Percentiles rank a stretch among this genome's conserved stretches.
Conservation (phyloP, 805 yeast species). For the Groenewaldozyma tartarivorans region DNA sequence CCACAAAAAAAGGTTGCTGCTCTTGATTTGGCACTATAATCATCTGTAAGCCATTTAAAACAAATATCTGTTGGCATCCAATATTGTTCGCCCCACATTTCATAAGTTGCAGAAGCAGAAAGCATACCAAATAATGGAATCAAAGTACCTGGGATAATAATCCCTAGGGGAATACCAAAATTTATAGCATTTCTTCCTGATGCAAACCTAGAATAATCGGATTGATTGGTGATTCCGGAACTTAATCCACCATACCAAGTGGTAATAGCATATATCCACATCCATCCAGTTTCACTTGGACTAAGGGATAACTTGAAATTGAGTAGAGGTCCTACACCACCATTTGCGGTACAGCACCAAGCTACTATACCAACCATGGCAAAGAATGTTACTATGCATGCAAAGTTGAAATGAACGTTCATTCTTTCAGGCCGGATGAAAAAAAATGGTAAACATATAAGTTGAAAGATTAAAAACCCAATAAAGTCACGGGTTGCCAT, state of each 20-base stretch:
- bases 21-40: conserved; percentile 32
- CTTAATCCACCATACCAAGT: conserved; percentile 33
- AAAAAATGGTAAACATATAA: conserved; percentile 34
- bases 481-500: conserved; percentile 29
- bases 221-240: conserved; percentile 33
- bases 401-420: conserved; percentile 28
- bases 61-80: conserved; percentile 39
- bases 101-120: conserved; percentile 36
- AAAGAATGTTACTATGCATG: conserved; percentile 31
- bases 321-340: conserved; percentile 23
- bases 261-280: conserved; percentile 25
- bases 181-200: conserved; percentile 30
- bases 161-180: conserved; percentile 32
- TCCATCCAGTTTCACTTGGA: conserved; percentile 4
- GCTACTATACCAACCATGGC: conserved; percentile 20
- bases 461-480: conserved; percentile 37
- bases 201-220: conserved; percentile 37
- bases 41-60: conserved; percentile 31
- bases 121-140: conserved; percentile 41
- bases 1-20: conserved; percentile 40
- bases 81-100: conserved; percentile 31
- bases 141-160: conserved; percentile 33
- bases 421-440: conserved; percentile 20
- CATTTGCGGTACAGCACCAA: conserved; percentile 17
- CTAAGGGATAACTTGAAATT: conserved; percentile 11